Base-by-base conservation (phyloP, 2,329 filamentous ascomycete genomes). In the Neonectria hederae region DNA sequence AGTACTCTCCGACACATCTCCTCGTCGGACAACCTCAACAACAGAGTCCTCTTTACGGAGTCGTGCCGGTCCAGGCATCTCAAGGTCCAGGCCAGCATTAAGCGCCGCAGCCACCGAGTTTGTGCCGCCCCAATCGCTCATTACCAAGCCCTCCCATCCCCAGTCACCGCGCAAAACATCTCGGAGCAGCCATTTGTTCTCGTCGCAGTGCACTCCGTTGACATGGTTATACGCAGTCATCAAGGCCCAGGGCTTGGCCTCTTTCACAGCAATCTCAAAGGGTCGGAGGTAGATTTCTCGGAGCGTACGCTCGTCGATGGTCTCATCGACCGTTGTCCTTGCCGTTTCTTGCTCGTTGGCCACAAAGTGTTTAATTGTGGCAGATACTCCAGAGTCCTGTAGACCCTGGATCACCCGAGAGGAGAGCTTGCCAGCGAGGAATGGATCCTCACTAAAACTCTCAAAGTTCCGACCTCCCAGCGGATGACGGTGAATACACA, bases 381-480 rank as follows among this genome's bases (percentile, higher is more conserved):
- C 81, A 0, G 76, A 77, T 2, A 84, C 77, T 5, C 80, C 81
- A 5, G 74, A 72, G 14, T 77, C 77, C 61, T 84, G 81, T 1
- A 84, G 74, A 4, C 82, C 83, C 32, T 79, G 78, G 38, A 84
- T 79, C 13, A 82, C 78, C 13, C 78, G 75, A 3, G 81, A 78
- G 0, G 82, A 79, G 30, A 83, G 75, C 22, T 80, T 77, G 9
- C 83, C 83, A 1, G 82, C 76, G 3, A 85, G 75, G 35, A 82
- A 76, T 6, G 83, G 83, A 61, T 85, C 83, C 65, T 85, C 81
- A 26, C 78, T 80, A 59, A 83, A 82, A 49, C 77, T 80, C 65
- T 85, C 83, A 63, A 84, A 84, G 45, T 81, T 81, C 32, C 83
- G 79, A 4, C 83, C 83, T 7, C 83, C 82, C 0, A 84, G 76